phyloP scores from a whole-genome alignment of 495 filamentous ascomycete genomes.

The Penicillium nucicola region DNA sequence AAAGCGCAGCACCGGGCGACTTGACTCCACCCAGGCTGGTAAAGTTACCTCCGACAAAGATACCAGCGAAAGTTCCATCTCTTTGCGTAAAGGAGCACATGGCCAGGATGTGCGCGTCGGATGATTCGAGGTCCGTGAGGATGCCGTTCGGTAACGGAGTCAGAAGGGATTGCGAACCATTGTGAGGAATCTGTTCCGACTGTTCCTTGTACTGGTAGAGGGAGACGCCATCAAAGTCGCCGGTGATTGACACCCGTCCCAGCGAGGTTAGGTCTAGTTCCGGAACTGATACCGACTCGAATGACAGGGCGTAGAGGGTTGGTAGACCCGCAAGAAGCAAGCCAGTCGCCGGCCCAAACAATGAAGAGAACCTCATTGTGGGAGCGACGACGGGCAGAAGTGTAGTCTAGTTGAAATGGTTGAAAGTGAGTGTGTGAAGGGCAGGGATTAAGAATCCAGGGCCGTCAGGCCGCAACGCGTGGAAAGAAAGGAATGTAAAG shows the following conservation, averaged over 20 bases:
- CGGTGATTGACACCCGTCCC: conserved; percentile 81
- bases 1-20: conserved; percentile 76
- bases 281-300: conserved; percentile 67
- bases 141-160: conserved; percentile 81
- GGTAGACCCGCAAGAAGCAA: conserved; percentile 38
- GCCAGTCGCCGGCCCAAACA: conserved; percentile 53
- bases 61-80: conserved; percentile 64
- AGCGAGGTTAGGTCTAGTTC: conserved; percentile 79
- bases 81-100: conserved; percentile 79
- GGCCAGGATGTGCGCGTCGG: conserved; percentile 78
- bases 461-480: conserved; percentile 22
- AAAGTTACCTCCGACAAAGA: conserved; percentile 92
- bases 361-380: conserved; percentile 57
- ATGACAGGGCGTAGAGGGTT: conserved; percentile 54
- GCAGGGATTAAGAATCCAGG: conserved; percentile 24
- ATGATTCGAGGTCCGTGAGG: conserved; percentile 66
- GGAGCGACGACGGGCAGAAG: conserved; percentile 40
- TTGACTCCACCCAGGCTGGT: conserved; percentile 79
- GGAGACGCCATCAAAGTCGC: conserved; percentile 88
- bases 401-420: conserved; percentile 1
- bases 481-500: conserved; percentile 33
- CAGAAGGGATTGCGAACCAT: conserved; percentile 79
- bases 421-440: conserved; percentile 13
- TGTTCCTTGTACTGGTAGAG: conserved; percentile 84
- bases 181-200: conserved; percentile 61